Evolutionary conservation across 2,329 filamentous ascomycete species (phyloP), one percentile per base, ranked within the genome.

Genomic region (Penicillium concentricum): DNA sequence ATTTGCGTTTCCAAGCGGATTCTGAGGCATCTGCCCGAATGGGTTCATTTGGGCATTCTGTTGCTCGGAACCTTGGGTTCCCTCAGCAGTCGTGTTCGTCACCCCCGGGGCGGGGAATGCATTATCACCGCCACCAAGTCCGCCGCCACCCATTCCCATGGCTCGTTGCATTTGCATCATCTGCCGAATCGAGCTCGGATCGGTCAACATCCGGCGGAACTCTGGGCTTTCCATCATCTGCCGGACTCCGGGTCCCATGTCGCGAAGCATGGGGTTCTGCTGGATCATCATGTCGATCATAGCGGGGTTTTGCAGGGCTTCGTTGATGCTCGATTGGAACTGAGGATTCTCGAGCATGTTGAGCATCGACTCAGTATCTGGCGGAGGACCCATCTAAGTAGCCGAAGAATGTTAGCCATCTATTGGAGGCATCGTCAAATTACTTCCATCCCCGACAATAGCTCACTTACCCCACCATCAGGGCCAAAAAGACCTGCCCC

Each of bases 261-360:
- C 83, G 67, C 87, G 84, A 18, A 92, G 80, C 82, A 91, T 88
- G 2, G 94, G 94, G 71, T 96, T 96, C 69, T 89, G 86, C 67
- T 94, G 86, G 67, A 99, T 92, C 84, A 97, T 90, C 84, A 95
- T 91, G 70, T 97, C 91, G 71, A 97, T 84, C 67, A 99, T 89
- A 18, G 87, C 85, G n/a, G 94, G 93, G 76, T 97, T 97, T 74
- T 92, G 90, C 73, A 99, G 88, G 35, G 92, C 91, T 76, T 97
- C 93, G 74, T 94, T 96, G 85, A 99, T 90, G 54, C 88, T 87
- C 63, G 91, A 88, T 61, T 90, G 86, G 55, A 96, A 87, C 70
- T 91, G 88, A 22, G 94, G 94, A 70, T 97, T 91, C 60, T 90
- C 87, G 68, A 99, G 87, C 85, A 97, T 89, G 62, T 87, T 84